Base-by-base conservation (phyloP, 805 yeast genomes). In the Yamadazyma nakazawae region DNA sequence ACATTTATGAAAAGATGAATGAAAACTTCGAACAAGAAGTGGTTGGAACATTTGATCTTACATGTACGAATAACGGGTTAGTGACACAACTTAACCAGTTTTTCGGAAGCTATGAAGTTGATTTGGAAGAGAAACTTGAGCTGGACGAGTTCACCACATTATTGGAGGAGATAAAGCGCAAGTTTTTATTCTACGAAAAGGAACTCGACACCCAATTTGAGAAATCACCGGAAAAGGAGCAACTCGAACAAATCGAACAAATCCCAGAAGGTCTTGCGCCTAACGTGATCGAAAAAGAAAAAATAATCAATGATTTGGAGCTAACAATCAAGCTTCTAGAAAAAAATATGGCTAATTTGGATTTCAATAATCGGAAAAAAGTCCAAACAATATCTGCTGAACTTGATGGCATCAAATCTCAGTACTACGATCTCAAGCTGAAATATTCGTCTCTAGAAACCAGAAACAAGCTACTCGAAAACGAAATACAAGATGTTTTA, bases 271-370 rank as follows among this genome's bases (percentile, higher is more conserved):
- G 16, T 9, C 34, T 25, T 8, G 16, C 14, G 2, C 11, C 18
- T 6, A 32, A 26, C 36, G 34, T 25, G 19, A n/a, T 47, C 13
- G 59, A 60, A 18, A 64, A 61, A 31, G 68, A 67, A 19, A 54
- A 49, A 19, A 42, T 51, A 12, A 58, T 78, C 13, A 72, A 72
- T 32, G 81, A 80, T 40, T 60, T 76, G 12, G 60, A 64, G 11
- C 58, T 79, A 45, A 79, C 76, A 50, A 64, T 79, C 9, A 61
- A 67, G 8, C 64, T 78, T 1, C 56, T 80, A 32, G 74, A 78
- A 50, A 64, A 68, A 5, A 77, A 75, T 51, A 59, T 79, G 54
- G 53, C 52, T 13, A 61, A 68, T 3, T 56, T 68, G 5, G 58
- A 61, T 34, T 54, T 54, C 0, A 63, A 65, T 14, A 55, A 62